phyloP scores from a whole-genome alignment of 148 eudicot genomes.

The Rhododendron molle region DNA sequence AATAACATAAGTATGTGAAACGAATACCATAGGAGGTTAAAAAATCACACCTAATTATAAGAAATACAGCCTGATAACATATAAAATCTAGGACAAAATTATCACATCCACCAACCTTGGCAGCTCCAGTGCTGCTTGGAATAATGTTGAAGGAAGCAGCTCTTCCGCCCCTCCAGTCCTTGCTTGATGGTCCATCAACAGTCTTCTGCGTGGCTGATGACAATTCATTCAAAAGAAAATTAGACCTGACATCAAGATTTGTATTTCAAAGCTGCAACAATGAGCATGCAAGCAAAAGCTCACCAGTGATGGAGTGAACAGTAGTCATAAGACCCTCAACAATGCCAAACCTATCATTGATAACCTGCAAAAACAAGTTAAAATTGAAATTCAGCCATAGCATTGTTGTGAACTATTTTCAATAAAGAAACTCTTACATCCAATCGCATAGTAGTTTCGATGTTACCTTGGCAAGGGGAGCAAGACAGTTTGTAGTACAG shows the following conservation, averaged over 20 bases:
- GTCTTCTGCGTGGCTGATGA: constrained; percentile 61
- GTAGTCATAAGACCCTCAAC: constrained; percentile 84
- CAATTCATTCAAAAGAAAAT: neutral
- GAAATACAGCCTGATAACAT: neutral
- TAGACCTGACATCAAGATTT: neutral
- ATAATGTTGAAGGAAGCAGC: constrained; percentile 77
- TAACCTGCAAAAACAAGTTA: constrained; percentile 28
- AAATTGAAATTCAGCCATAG: neutral
- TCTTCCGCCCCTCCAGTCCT: constrained; percentile 82
- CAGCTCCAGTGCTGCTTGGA: constrained; percentile 82
- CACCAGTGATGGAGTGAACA: constrained; percentile 69
- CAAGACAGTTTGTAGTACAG: constrained; percentile 85
- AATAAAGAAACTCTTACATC: neutral
- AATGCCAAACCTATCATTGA: constrained; percentile 61
- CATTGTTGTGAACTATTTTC: neutral
- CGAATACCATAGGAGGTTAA: no score
- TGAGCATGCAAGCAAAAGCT: neutral
- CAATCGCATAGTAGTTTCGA: neutral
- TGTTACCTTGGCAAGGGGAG: constrained; percentile 71
- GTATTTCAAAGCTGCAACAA: neutral
- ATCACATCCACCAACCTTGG: constrained; percentile 39
- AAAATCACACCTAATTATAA: neutral
- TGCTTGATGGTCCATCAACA: constrained; percentile 70
- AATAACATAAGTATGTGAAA: neutral
- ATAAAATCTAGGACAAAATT: neutral